phyloP scores from a whole-genome alignment of 1,139 yeast genomes.

The Kodamaea anthophila region DNA sequence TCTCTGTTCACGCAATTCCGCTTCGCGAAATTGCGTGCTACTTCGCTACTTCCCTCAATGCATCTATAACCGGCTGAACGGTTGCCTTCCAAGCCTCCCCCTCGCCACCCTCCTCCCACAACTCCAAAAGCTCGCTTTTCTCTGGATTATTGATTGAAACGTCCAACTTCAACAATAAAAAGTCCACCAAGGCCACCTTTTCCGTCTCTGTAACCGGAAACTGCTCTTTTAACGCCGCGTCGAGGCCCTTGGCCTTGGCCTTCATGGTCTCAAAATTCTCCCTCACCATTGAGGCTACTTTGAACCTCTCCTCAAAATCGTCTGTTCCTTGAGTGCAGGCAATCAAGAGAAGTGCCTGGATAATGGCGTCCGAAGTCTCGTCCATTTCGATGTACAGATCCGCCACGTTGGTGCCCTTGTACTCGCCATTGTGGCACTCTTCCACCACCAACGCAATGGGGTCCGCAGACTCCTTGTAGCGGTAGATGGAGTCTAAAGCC shows the following conservation, averaged over 20 bases:
- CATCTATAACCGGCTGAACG: neutral
- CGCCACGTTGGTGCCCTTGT: conserved; percentile 1
- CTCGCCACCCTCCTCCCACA: conserved; percentile 1
- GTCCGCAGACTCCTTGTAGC: neutral
- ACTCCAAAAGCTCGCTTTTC: conserved; percentile 1
- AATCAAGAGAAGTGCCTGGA: conserved; percentile 1
- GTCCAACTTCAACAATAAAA: conserved; percentile 1
- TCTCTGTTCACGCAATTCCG: too few relatives aligned
- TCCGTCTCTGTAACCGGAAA: conserved; percentile 1
- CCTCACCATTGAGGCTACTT: neutral
- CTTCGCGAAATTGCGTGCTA: too few relatives aligned
- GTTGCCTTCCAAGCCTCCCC: conserved; percentile 1
- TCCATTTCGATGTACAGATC: conserved; percentile 3
- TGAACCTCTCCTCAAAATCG: neutral
- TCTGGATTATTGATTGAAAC: neutral
- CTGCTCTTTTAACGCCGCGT: conserved; percentile 1
- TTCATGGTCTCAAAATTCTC: neutral
- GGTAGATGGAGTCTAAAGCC: conserved; percentile 1
- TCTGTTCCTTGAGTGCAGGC: conserved; percentile 1
- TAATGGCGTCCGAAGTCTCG: conserved; percentile 1
- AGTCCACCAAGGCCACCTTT: conserved; percentile 1
- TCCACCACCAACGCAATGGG: neutral
- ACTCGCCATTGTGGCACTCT: neutral
- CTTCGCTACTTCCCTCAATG: conserved; percentile 1
- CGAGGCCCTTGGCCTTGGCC: neutral